Evolutionary conservation across 306 rosid genomes (phyloP).

Genomic region (Boehmeria nivea): DNA sequence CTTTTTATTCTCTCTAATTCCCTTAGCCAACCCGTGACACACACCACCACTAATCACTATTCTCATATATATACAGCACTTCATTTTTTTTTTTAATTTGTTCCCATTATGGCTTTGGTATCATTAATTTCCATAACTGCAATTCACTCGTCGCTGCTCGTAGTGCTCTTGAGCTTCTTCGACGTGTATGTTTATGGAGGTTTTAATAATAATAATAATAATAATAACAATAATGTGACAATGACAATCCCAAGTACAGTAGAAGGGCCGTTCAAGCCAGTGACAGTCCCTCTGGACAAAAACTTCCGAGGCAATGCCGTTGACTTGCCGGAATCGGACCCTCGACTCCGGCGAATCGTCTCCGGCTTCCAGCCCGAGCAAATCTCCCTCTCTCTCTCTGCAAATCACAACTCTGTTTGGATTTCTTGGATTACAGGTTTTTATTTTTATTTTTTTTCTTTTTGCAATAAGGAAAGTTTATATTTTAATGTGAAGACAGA

Average conservation of each 20-base stretch:
- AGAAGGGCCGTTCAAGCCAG: constrained; percentile 85
- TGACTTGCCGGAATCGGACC: constrained; percentile 70
- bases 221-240: neutral
- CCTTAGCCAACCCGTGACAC: neutral
- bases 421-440: constrained; percentile 91
- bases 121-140: neutral
- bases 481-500: no score
- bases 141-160: neutral
- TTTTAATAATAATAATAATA: no score
- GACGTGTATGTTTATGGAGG: constrained; percentile 19
- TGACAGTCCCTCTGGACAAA: constrained; percentile 62
- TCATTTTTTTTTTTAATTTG: neutral
- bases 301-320: constrained; percentile 64
- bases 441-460: neutral
- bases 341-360: constrained; percentile 50
- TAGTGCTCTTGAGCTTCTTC: constrained; percentile 26
- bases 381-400: constrained; percentile 76
- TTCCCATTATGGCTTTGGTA: neutral
- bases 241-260: constrained; percentile 42
- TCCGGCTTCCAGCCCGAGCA: constrained; percentile 62
- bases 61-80: no score
- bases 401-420: constrained; percentile 54
- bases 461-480: neutral
- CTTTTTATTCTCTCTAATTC: no score
- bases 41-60: neutral